These are phyloP conservation scores for Oemleria cerasiformis DNA, from an alignment of 306 rosid species.

Conservation along the genomic window DNA sequence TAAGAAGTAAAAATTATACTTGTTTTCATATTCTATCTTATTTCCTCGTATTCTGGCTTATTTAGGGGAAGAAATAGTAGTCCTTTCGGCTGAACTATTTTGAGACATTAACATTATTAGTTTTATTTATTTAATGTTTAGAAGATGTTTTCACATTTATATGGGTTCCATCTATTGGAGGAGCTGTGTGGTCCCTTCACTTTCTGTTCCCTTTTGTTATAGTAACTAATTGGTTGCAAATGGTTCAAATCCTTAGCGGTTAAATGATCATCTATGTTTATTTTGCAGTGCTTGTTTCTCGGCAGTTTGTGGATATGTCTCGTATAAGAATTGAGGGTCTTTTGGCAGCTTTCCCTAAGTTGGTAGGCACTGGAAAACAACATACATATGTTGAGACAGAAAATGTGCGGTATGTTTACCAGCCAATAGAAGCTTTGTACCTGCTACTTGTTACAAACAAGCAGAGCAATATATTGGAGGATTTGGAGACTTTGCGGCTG, in stretches of 20 bases:
- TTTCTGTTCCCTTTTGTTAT: background rate
- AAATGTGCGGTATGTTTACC: conserved; percentile 94
- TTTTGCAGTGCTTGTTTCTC: conserved; percentile 80
- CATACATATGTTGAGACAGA: conserved; percentile 96
- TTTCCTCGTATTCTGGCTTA: too few species aligned
- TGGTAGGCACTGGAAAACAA: conserved; percentile 93
- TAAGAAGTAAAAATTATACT: background rate
- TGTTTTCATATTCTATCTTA: background rate
- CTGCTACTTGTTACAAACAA: conserved; percentile 95
- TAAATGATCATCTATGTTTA: background rate
- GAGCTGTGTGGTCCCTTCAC: background rate
- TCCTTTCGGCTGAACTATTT: background rate
- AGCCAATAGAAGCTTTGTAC: conserved; percentile 89
- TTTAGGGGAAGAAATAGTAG: background rate
- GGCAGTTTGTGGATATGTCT: conserved; percentile 93
- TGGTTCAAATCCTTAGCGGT: background rate
- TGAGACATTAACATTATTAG: background rate
- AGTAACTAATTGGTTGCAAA: background rate
- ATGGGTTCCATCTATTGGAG: background rate
- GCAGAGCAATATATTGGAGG: conserved; percentile 93
- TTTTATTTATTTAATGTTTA: background rate
- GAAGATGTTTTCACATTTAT: background rate
- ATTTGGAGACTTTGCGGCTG: conserved; percentile 87
- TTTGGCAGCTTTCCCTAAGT: conserved; percentile 94
- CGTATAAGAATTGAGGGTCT: conserved; percentile 97